Evolutionary conservation across 208 protist genomes (phyloP).

Genomic region (Wallacemonas sp.): DNA sequence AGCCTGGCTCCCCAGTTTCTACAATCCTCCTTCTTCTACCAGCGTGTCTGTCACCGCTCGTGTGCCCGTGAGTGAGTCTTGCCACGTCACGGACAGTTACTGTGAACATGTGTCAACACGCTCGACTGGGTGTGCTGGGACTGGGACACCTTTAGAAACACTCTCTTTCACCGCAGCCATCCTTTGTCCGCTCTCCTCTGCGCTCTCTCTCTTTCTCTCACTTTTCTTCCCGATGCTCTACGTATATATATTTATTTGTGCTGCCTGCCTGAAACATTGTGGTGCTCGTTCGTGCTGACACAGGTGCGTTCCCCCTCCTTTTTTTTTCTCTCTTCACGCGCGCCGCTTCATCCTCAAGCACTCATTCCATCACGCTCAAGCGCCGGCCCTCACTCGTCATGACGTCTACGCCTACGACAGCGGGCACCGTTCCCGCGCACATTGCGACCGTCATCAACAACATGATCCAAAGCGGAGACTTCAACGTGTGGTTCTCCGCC

Average conservation of each 20-base stretch:
- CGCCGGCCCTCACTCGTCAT: constrained; percentile 8
- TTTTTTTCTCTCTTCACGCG: neutral
- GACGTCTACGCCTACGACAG: constrained; percentile 4
- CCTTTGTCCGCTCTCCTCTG: neutral
- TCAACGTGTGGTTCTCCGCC: constrained; percentile 56
- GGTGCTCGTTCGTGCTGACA: neutral
- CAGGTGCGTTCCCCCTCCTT: neutral
- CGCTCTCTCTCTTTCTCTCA: constrained; percentile 4
- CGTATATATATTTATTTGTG: neutral
- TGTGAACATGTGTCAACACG: too few relatives aligned
- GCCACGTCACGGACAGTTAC: too few relatives aligned
- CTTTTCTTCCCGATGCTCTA: neutral
- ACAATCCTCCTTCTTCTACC: too few relatives aligned
- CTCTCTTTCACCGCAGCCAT: neutral
- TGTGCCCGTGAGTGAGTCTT: too few relatives aligned
- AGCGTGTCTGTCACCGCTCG: too few relatives aligned
- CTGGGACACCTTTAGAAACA: too few relatives aligned
- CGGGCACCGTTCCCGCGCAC: neutral
- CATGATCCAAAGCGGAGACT: constrained; percentile 67
- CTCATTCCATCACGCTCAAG: neutral
- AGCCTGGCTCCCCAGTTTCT: too few relatives aligned
- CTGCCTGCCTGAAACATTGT: neutral
- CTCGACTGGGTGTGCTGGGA: too few relatives aligned
- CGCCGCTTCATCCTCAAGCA: neutral
- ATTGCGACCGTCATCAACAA: constrained; percentile 31